Base-by-base conservation (phyloP, 2,329 filamentous ascomycete genomes). In the Botrytis cinerea region DNA sequence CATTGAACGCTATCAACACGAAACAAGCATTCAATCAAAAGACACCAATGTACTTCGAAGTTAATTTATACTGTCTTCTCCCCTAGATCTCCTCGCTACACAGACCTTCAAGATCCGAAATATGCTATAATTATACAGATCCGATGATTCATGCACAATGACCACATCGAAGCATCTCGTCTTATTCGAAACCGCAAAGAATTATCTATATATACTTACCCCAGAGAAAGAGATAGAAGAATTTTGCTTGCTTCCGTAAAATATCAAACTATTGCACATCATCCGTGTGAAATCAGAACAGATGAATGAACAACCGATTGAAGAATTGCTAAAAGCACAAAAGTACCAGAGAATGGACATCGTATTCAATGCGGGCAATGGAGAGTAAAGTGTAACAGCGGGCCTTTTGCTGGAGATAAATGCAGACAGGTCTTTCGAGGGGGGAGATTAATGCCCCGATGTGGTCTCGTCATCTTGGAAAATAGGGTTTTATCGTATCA, bases 391-490 rank as follows among this genome's bases (percentile, higher is more conserved):
- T 54, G 12, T 28, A n/a, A 6, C n/a, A 54, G 51, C 6, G n/a
- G 5, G 51, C 1, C n/a, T 14, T 54, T 18, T 28, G 25, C 1
- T 28, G 6, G 25, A 18, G 4, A 28, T 16, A 5, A 25, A 54
- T 25, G 2, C 6, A 28, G 2, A 28, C 5, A 28, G 25, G 6
- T 28, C 12, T 54, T 28, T n/a, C 25, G 12, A 54, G 12, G 2
- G 14, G 10, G n/a, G 14, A 1, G 1, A 28, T 12, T 28, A 16
- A 54, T 0, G 16, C 5, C n/a, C 12, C 14, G n/a, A 28, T 16
- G 51, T 16, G 14, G 10, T 16, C 43, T 45, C 9, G 14, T 45
- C 12, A 16, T 45, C 16, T 45, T 45, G 43, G 43, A 45, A 45
- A 45, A 38, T 45, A 1, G 43, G 43, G 16, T 2, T 45, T 45